phyloP scores from a whole-genome alignment of 2,329 filamentous ascomycete species.

The Bipolaris bicolor region DNA sequence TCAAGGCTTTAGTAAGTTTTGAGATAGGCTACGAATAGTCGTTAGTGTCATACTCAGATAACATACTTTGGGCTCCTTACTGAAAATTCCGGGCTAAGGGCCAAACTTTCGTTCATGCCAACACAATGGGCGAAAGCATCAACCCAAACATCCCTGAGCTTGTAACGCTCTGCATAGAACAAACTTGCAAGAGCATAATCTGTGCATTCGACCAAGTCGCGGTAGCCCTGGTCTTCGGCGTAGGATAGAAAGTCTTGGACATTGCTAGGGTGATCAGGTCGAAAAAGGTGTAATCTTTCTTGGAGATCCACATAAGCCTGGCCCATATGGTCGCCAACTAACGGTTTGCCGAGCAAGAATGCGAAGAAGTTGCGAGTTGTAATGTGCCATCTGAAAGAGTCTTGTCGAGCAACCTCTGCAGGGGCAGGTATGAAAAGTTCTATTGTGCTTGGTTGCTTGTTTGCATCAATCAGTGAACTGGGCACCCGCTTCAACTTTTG shows the following conservation, averaged over 20 bases:
- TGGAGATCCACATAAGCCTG: slow-evolving; percentile 68
- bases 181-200: slow-evolving; percentile 72
- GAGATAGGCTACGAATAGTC: slow-evolving; percentile 42
- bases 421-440: slow-evolving; percentile 76
- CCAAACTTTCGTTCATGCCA: slow-evolving; percentile 72
- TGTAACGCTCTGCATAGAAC: slow-evolving; percentile 70
- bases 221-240: slow-evolving; percentile 72
- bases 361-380: slow-evolving; percentile 78
- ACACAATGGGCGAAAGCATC: slow-evolving; percentile 79
- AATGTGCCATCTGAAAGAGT: slow-evolving; percentile 68
- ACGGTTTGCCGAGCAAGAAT: slow-evolving; percentile 67
- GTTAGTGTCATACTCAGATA: slow-evolving; percentile 5
- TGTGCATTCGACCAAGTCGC: slow-evolving; percentile 68
- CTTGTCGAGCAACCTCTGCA: slow-evolving; percentile 57
- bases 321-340: slow-evolving; percentile 73
- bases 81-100: slow-evolving; percentile 64
- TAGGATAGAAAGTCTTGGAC: slow-evolving; percentile 68
- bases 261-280: slow-evolving; percentile 62
- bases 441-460: slow-evolving; percentile 40
- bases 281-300: slow-evolving; percentile 68
- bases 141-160: slow-evolving; percentile 69
- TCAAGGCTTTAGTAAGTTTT: slow-evolving; percentile 66
- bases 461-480: slow-evolving; percentile 50
- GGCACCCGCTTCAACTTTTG: slow-evolving; percentile 23
- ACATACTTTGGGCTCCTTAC: slow-evolving; percentile 51